These are phyloP conservation scores for Penicillium egyptiacum DNA, from an alignment of 495 filamentous ascomycete species.

Conservation along the genomic window DNA sequence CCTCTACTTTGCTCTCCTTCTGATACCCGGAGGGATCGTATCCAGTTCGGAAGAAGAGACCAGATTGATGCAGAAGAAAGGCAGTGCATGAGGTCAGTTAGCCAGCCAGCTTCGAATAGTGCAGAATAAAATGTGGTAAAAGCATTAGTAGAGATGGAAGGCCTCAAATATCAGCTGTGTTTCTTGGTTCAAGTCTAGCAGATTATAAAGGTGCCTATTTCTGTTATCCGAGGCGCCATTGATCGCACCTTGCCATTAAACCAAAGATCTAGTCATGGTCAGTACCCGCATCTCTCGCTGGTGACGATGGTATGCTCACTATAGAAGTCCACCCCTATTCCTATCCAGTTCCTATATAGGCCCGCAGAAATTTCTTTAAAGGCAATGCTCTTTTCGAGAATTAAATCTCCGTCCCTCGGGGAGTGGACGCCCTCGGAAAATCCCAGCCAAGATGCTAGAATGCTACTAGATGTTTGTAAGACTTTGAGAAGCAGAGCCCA, in stretches of 20 bases:
- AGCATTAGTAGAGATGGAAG: no score
- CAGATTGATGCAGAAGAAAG: no score
- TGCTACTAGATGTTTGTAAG: background rate
- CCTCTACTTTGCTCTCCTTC: no score
- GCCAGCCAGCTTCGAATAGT: no score
- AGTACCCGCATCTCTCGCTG: background rate
- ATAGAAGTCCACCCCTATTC: constrained; percentile 3
- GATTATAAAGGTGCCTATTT: background rate
- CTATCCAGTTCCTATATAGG: constrained; percentile 1
- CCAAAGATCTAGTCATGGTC: background rate
- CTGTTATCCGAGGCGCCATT: background rate
- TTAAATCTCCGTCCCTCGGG: background rate
- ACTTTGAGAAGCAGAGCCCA: background rate
- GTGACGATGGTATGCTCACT: constrained; percentile 3
- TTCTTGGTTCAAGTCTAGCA: background rate
- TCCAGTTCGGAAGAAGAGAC: no score
- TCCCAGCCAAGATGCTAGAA: background rate
- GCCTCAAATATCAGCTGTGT: no score
- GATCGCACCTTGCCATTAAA: background rate
- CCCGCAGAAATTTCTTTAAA: constrained; percentile 6
- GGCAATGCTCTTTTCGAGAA: background rate
- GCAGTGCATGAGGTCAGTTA: no score
- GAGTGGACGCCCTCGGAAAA: background rate
- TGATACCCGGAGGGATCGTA: no score
- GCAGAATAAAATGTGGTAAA: no score